Base-by-base conservation (phyloP, 306 rosid species). In the Acacia acuminata region DNA sequence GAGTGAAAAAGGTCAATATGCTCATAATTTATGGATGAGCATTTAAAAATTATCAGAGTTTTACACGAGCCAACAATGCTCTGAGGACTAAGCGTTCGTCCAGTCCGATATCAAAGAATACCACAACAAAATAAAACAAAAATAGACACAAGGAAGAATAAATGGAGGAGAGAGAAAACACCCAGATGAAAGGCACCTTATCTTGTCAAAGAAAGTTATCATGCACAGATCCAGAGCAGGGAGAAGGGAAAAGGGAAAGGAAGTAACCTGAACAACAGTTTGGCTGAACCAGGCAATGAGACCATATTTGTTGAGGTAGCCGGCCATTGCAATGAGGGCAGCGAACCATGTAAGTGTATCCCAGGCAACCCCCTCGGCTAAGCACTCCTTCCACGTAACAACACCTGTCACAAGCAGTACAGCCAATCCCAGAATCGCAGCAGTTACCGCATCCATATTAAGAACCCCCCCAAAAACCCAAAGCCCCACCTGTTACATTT, bases 251-350 rank as follows among this genome's bases (percentile, higher is more conserved):
- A 24, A 60, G 36, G 45, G 77, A 76, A 88, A 77, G 79, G 63
- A 81, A 82, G 85, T 77, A 85, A 91, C 95, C 95, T 89, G 85
- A 34, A 91, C 93, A 12, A 91, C 90, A 56, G 88, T 75, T 84
- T 89, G 85, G 83, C 95, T 91, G 81, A 91, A 91, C 95, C 93
- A 91, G 73, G 95, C 51, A 81, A 91, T 88, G 50, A 91, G 93
- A 73, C 95, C 95, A 65, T 89, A 91, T 87, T 91, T 91, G 86
- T 91, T 91, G 81, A 91, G 93, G 82, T 96, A 94, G 61, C 99
- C 98, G 44, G 98, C 99, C 99, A 96, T 96, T 70, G 99, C 98
- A 84, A 96, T 96, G 80, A 96, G 99, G 60, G 99, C 98, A 82
- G 99, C 99, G 84, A 96, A 96, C 99, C 98, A 96, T 1, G 97